Conservation (phyloP, 2,329 filamentous ascomycete genomes). For the Verticillium klebahnii region DNA sequence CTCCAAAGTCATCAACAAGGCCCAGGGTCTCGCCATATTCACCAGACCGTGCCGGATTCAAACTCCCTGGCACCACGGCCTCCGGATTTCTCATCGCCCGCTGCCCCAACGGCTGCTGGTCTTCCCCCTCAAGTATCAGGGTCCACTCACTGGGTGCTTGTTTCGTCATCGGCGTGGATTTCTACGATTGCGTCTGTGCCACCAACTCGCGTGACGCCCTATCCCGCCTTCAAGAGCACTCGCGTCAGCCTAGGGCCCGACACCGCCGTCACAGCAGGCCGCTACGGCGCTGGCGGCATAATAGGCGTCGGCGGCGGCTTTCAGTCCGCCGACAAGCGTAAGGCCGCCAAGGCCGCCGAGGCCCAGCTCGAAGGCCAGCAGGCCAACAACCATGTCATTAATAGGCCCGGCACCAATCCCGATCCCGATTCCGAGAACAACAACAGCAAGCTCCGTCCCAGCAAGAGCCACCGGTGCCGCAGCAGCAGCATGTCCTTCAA, state of each 20-base stretch:
- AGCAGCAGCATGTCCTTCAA: conserved; percentile 19
- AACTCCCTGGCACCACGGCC: conserved; percentile 61
- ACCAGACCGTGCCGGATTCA: conserved; percentile 65
- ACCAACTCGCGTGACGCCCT: conserved; percentile 76
- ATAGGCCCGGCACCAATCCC: no score
- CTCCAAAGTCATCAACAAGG: conserved; percentile 56
- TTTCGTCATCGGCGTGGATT: conserved; percentile 77
- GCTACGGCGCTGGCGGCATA: conserved; percentile 66
- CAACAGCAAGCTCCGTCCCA: conserved; percentile 37
- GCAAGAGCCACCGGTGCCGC: conserved; percentile 15
- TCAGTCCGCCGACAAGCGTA: conserved; percentile 11
- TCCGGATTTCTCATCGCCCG: conserved; percentile 62
- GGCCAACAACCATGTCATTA: conserved; percentile 16
- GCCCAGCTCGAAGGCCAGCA: conserved; percentile 10
- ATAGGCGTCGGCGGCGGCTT: conserved; percentile 50
- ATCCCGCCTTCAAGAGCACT: conserved; percentile 67
- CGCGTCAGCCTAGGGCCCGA: conserved; percentile 76
- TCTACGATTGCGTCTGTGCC: conserved; percentile 84
- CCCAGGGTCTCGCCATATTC: conserved; percentile 67
- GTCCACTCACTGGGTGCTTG: conserved; percentile 76
- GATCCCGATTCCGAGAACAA: no score
- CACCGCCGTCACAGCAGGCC: conserved; percentile 67
- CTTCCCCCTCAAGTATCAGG: conserved; percentile 76
- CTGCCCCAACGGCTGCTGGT: conserved; percentile 65
- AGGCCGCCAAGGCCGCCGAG: conserved; percentile 7